A percentile compares a stretch with the other conserved stretches of the same genome.
phyloP scores from a whole-genome alignment of 1,139 yeast species.

The Pneumocystis canis region DNA sequence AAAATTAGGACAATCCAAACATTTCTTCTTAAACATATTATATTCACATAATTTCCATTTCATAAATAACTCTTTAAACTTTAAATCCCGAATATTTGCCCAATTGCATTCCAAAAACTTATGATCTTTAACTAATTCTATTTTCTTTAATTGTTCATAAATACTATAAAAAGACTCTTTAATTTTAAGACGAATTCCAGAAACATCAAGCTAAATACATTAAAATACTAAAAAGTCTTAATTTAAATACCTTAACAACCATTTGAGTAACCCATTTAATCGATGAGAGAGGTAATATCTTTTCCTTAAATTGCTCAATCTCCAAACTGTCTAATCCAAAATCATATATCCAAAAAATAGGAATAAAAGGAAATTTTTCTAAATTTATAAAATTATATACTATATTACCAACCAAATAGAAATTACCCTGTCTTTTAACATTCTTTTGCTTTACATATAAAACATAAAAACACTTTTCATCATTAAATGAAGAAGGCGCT shows the following conservation, averaged over 20 bases:
- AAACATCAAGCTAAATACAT: constrained; percentile 3
- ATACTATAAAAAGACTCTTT: constrained; percentile 5
- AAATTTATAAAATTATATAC: neutral
- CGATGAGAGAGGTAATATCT: constrained; percentile 12
- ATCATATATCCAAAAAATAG: constrained; percentile 3
- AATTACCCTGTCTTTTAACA: constrained; percentile 7
- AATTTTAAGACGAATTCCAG: constrained; percentile 5
- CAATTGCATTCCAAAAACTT: constrained; percentile 14
- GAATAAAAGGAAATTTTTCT: constrained; percentile 14
- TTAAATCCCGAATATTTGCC: constrained; percentile 5
- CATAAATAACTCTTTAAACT: constrained; percentile 29
- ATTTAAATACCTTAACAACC: neutral
- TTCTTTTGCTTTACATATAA: constrained; percentile 5
- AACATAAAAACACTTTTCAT: constrained; percentile 9
- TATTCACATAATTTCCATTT: constrained; percentile 33
- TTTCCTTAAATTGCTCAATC: constrained; percentile 3
- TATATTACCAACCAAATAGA: neutral
- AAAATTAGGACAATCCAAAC: constrained; percentile 18
- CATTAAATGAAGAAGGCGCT: constrained; percentile 5
- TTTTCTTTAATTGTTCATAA: constrained; percentile 2
- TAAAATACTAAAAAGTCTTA: neutral
- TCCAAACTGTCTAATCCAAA: constrained; percentile 1
- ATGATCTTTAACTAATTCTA: neutral
- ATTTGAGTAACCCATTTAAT: constrained; percentile 15
- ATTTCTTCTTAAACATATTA: constrained; percentile 25